Conservation (phyloP, 1,284 basidiomycete species). For the Fomitopsis schrenkii region DNA sequence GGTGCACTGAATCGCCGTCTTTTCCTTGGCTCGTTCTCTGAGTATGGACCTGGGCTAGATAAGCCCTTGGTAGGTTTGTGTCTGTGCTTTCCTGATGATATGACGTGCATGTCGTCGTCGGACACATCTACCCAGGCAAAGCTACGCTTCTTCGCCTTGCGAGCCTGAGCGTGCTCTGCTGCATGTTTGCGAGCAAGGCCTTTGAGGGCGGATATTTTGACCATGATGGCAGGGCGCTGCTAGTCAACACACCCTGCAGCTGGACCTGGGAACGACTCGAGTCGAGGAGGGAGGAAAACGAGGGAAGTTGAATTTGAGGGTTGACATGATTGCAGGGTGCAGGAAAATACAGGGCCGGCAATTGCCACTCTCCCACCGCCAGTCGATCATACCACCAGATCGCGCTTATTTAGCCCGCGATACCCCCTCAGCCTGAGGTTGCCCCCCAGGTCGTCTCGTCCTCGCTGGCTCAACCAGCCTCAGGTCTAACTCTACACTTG, state of each 20-base stretch:
- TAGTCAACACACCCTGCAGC: not conserved
- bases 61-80: not conserved
- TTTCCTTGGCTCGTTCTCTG: constrained; percentile 13
- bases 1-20: constrained; percentile 11
- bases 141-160: constrained; percentile 16
- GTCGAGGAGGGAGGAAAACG: not conserved
- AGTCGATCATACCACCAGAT: not conserved
- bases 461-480: not conserved
- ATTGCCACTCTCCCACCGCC: not conserved
- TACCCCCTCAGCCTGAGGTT: not conserved
- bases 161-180: constrained; percentile 8
- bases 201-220: constrained; percentile 17
- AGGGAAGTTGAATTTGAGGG: not conserved
- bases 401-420: not conserved
- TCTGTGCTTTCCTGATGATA: constrained; percentile 10
- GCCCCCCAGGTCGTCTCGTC: not conserved
- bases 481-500: not conserved
- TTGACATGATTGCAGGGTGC: not conserved
- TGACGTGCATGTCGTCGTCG: constrained; percentile 26
- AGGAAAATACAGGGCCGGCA: not conserved
- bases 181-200: constrained; percentile 14
- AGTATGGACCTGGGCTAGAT: constrained; percentile 8
- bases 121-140: constrained; percentile 25
- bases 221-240: constrained; percentile 6
- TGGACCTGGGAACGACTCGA: not conserved